phyloP scores from a whole-genome alignment of 345 rosid species.

The Citrus reticulata region DNA sequence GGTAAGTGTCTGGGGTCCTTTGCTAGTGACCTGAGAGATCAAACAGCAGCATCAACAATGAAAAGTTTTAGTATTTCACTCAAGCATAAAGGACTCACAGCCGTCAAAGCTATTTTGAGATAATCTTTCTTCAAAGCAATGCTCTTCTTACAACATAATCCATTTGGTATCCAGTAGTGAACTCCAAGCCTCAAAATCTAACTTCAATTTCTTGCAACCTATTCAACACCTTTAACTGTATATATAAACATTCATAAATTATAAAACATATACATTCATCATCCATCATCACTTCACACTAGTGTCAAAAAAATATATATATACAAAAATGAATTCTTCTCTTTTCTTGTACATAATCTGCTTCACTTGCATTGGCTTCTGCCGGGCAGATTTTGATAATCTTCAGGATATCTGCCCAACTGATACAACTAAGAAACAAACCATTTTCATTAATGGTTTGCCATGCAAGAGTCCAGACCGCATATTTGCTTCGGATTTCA shows the following conservation, averaged over 20 bases:
- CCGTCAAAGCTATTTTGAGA: neutral
- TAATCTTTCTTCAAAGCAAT: conserved; percentile 44
- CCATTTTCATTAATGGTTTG: conserved; percentile 65
- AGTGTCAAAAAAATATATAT: conserved; percentile 1
- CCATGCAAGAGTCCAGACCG: conserved; percentile 61
- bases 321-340: conserved; percentile 30
- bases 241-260: conserved; percentile 1
- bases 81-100: neutral
- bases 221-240: neutral
- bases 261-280: conserved; percentile 2
- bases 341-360: conserved; percentile 18
- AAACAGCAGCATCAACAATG: conserved; percentile 5
- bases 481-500: conserved; percentile 64
- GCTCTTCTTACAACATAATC: conserved; percentile 35
- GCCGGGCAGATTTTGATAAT: conserved; percentile 43
- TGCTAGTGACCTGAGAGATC: neutral
- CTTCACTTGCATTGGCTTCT: conserved; percentile 21
- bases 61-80: neutral
- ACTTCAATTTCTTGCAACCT: conserved; percentile 27
- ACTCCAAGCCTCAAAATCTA: conserved; percentile 35
- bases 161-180: conserved; percentile 37
- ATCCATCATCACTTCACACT: neutral
- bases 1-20: neutral
- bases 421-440: conserved; percentile 18
- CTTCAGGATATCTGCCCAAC: conserved; percentile 75